Base-by-base conservation (phyloP, 1,139 yeast genomes). In the Suhomyces bribrorum region DNA sequence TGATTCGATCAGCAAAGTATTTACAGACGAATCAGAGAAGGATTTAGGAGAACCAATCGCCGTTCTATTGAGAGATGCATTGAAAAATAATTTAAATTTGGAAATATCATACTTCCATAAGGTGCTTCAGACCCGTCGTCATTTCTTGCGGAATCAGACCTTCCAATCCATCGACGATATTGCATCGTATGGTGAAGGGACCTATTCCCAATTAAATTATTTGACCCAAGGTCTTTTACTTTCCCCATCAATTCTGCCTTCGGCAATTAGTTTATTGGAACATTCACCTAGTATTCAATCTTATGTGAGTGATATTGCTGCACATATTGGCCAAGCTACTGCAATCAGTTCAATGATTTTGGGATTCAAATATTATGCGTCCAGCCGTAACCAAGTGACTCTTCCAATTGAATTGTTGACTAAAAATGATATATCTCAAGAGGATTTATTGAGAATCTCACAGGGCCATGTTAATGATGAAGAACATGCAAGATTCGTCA, bases 241-340 rank as follows among this genome's bases (percentile, higher is more conserved):
- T 31, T 78, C 87, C 2, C 81, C 81, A 0, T 60, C 64, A 3
- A 68, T 82, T 5, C 77, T 87, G 1, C 84, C 86, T 0, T 75
- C 82, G 2, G 71, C 78, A 0, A 70, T 77, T 13, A 59, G 63
- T 29, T 54, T 81, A 16, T 59, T 84, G 27, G 80, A 79, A 44
- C 60, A 61, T 29, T 68, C 78, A 23, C 59, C 73, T 0, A 47
- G 50, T 4, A 55, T 83, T 34, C 73, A 77, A 50, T 53, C 58
- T 7, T 59, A 65, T 5, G 59, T 78, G 4, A 68, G 78, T 31
- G 89, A 85, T 46, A 76, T 85, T 16, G 77, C 83, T 14, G 95
- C 94, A 0, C 95, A 87, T 59, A 65, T 86, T 24, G 96, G 96
- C 4, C 95, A 87, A 56, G 86, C 94, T 1, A 79, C 84, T 2